phyloP scores from a whole-genome alignment of 305 asterid species.

The Salvia sclarea region DNA sequence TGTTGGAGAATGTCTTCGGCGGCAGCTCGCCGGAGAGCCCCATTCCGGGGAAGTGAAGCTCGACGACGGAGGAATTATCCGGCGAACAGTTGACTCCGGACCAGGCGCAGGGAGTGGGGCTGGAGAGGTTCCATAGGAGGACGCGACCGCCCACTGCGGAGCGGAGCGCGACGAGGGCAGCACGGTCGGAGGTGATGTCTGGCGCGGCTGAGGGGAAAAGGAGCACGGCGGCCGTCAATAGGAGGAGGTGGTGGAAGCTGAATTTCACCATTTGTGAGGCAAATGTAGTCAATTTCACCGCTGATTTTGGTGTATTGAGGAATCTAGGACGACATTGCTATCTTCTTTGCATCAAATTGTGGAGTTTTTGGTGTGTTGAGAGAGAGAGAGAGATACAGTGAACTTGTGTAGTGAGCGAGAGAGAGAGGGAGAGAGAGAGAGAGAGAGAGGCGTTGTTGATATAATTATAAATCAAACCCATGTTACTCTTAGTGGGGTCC shows the following conservation, averaged over 20 bases:
- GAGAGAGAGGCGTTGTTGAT: conserved; percentile 10
- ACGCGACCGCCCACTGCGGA: conserved; percentile 58
- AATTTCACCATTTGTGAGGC: conserved; percentile 27
- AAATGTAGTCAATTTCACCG: not conserved
- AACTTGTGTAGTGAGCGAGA: not conserved
- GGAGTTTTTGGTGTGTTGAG: not conserved
- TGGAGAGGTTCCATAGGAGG: conserved; percentile 52
- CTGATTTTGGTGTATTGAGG: not conserved
- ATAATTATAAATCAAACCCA: conserved; percentile 21
- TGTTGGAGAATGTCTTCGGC: conserved; percentile 38
- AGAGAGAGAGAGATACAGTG: conserved; percentile 1
- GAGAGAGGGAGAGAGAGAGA: conserved; percentile 9
- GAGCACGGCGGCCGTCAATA: conserved; percentile 27
- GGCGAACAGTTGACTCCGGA: conserved; percentile 49
- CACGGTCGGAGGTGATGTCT: conserved; percentile 51
- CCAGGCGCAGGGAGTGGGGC: conserved; percentile 52
- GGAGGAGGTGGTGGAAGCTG: conserved; percentile 28
- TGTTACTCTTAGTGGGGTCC: conserved; percentile 34
- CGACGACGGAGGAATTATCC: conserved; percentile 42
- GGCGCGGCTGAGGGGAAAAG: conserved; percentile 36
- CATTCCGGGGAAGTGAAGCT: conserved; percentile 55
- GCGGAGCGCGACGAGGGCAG: conserved; percentile 52
- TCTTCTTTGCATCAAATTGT: conserved; percentile 6
- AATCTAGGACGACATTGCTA: conserved; percentile 11
- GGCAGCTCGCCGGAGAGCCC: conserved; percentile 51